Evolutionary conservation across 2,329 filamentous ascomycete genomes (phyloP), one percentile per base, ranked within the genome.

Genomic region (Sclerotiophoma versabilis): DNA sequence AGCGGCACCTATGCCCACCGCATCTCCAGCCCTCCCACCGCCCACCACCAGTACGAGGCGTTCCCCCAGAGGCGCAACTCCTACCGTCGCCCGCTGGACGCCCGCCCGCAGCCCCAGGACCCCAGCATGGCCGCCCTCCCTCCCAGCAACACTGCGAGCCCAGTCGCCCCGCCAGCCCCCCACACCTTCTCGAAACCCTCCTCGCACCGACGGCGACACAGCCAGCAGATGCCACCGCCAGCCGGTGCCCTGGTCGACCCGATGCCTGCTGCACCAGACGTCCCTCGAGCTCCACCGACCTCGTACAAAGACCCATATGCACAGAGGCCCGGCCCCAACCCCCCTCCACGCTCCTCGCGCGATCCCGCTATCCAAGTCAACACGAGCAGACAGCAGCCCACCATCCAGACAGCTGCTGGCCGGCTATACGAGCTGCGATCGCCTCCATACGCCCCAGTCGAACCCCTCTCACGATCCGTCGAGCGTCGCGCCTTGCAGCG

Each of bases 181-280:
- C 49, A 49, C 10, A 39, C 44, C 17, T 12, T 39, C 17, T 34
- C 51, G 10, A 56, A 65, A 46, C 51, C 46, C 39, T 59, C 66
- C 27, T 71, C 67, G 7, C 69, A 73, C 23, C 61, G 67, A 23
- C 65, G 68, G 43, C 66, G 71, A 19, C 66, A 72, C 49, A 72
- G 67, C 59, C 69, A 72, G 29, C 66, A 69, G 5, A 67, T 70
- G 8, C 65, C 65, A 14, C 61, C 65, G 14, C 59, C 66, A 4
- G 58, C 65, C 7, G 65, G 64, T 54, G 60, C 60, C 26, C 47
- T 55, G 37, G 51, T 46, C 47, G 66, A 70, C 33, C 55, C 63
- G 19, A 61, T 70, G 30, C 72, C 72, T 15, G 77, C 79, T 43
- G 85, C 83, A 27, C 84, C 87, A 59, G 87, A 90, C 61, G 83